phyloP scores from a whole-genome alignment of 495 filamentous ascomycete species.

The Peziza echinospora region DNA sequence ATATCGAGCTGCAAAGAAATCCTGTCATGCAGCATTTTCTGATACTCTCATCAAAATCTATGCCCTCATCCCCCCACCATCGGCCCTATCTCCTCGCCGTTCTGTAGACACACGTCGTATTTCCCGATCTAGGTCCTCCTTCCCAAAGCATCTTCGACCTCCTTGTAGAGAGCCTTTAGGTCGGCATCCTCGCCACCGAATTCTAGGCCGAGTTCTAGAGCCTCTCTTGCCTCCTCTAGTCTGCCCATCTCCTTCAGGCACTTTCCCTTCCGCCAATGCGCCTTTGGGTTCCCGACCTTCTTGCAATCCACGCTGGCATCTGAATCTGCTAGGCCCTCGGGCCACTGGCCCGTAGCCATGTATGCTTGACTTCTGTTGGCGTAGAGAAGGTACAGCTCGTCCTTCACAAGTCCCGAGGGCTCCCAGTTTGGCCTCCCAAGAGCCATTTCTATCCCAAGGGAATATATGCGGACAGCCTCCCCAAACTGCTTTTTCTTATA shows the following conservation, averaged over 20 bases:
- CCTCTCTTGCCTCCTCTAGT: constrained; percentile 56
- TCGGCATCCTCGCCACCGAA: constrained; percentile 60
- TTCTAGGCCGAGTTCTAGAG: constrained; percentile 53
- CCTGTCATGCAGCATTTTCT: no score
- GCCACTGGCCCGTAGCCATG: constrained; percentile 58
- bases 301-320: constrained; percentile 77
- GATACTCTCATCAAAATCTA: no score
- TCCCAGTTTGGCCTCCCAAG: constrained; percentile 68
- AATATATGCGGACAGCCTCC: constrained; percentile 65
- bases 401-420: constrained; percentile 52
- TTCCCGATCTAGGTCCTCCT: not conserved
- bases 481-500: constrained; percentile 52
- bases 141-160: constrained; percentile 26
- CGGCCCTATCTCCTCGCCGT: no score
- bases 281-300: constrained; percentile 70
- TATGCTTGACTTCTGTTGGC: constrained; percentile 77
- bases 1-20: no score
- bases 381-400: constrained; percentile 61
- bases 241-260: constrained; percentile 80
- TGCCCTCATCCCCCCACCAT: no score
- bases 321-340: constrained; percentile 65
- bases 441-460: constrained; percentile 70
- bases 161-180: constrained; percentile 42
- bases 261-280: constrained; percentile 68
- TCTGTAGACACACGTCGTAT: no score